Base-by-base conservation (phyloP, 1,284 basidiomycete genomes). In the Pascua sp. region DNA sequence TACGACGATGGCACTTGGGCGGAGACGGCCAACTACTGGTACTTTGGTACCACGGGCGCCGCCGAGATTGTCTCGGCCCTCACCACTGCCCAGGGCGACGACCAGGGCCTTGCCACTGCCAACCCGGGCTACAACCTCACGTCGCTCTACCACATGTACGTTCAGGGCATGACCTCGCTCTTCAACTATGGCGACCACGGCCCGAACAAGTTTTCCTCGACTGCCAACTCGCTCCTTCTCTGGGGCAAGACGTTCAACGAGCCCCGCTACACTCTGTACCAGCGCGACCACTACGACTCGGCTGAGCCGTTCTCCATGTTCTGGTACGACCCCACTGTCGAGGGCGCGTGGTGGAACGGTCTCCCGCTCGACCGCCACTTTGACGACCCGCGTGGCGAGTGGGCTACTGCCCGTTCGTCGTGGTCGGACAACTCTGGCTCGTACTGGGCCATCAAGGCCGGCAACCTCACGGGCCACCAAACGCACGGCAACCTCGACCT, bases 21-120 rank as follows among this genome's bases (percentile, higher is more conserved):
- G 17, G 95, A 99, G 79, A 97, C 93, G 0, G 83, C 92, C 57
- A 92, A 98, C 79, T 96, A 95, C 75, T 94, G 91, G 91, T 92
- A 93, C 79, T 94, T 93, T 70, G 90, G 90, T 71, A 94, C 90
- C 44, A 95, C 91, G 18, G 91, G 86, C 18, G 88, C 90, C 67
- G 90, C 91, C n/a, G 93, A 98, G 79, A 87, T 96, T 84, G 77
- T 89, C 1, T 86, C 91, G 1, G 82, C 91, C 0, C 84, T 98
- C 59, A 75, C 87, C 47, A 85, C 89, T 12, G 91, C 96, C 0
- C 91, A 91, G 17, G 95, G 95, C 51, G 87, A 86, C 39, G 82
- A 90, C 70, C 88, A 87, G 67, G 47, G 42, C 17, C 80, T 98
- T 49, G 81, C 92, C 59, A 78, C 80, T 51, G 73, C 77, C 63